phyloP scores from a whole-genome alignment of 768 basidiomycete species.

The Amanita rimosa region DNA sequence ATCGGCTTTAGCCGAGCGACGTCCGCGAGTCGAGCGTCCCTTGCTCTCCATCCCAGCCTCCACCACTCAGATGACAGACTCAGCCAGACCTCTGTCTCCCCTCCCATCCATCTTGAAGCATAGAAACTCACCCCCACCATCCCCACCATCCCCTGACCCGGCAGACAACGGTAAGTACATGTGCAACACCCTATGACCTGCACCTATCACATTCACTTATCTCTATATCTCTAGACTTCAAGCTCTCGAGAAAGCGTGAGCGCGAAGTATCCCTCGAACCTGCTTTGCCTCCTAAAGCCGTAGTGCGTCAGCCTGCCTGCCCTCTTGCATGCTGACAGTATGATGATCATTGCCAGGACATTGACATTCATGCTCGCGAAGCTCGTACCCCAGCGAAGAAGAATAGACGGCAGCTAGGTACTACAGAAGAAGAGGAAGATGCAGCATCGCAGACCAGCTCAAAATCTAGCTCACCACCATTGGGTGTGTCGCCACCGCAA shows the following conservation, averaged over 20 bases:
- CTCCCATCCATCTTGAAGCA: not conserved
- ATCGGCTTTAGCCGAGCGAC: constrained; percentile 13
- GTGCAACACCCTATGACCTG: constrained; percentile 4
- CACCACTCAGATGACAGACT: constrained; percentile 17
- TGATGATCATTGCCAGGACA: constrained; percentile 22
- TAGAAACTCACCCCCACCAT: constrained; percentile 20
- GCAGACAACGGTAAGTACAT: constrained; percentile 28
- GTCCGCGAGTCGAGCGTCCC: constrained; percentile 13
- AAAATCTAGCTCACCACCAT: constrained; percentile 31
- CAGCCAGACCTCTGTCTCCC: constrained; percentile 6
- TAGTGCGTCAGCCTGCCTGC: constrained; percentile 19
- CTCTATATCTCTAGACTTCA: constrained; percentile 24
- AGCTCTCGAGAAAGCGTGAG: constrained; percentile 60
- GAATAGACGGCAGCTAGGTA: constrained; percentile 51
- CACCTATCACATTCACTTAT: constrained; percentile 11
- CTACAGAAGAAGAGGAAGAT: constrained; percentile 57
- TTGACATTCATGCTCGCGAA: constrained; percentile 27
- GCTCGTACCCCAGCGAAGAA: constrained; percentile 63
- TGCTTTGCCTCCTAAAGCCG: constrained; percentile 34
- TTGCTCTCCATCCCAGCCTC: constrained; percentile 10
- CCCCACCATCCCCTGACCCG: constrained; percentile 35
- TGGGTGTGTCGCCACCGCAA: constrained; percentile 57
- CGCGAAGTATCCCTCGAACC: constrained; percentile 73
- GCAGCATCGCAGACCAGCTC: constrained; percentile 26
- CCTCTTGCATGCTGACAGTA: constrained; percentile 5